Evolutionary conservation across 768 basidiomycete species (phyloP), one percentile per base, ranked within the genome.

Genomic region (Cyclocybe aegerita): DNA sequence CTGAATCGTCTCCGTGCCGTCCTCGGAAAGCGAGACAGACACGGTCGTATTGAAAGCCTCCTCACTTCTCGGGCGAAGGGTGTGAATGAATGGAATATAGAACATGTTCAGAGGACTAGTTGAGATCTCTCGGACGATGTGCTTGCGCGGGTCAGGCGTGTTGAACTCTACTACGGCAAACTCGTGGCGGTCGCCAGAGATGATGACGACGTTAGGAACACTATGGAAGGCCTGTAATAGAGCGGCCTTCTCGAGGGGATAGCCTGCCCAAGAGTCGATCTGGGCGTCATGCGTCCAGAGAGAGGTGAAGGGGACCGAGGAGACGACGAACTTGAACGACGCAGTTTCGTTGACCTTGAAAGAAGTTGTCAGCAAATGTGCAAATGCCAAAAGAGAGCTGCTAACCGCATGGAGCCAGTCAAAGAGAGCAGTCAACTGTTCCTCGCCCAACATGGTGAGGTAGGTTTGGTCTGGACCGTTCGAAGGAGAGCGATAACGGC

Each of bases 131-230:
- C 72, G 65, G 23, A 88, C 73, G 7, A 70, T 56, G 53, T 82
- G 70, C 4, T 66, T 55, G 38, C 63, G 45, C 46, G 63, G 48
- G 53, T 70, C 61, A 39, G 65, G 54, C 50, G 73, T 59, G 46
- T 71, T 74, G 63, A 82, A 86, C 66, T 85, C 80, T 56, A 89
- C 76, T 4, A 80, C 80, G 1, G 88, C 88, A 58, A 90, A 90
- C 67, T 90, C 88, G 63, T 91, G 89, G 15, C 88, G 75, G 62
- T 90, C 89, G 7, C 88, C 88, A 2, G 82, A 83, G 39, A 90
- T 67, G 44, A 90, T 62, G 60, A 86, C 67, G 40, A 88, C 80
- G 58, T 90, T 90, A 0, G 86, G 85, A 9, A 90, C 81, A 16
- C 79, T 73, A 52, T 84, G 79, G 37, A 92, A 68, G 0, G 78